Evolutionary conservation across 2,329 filamentous ascomycete genomes (phyloP).

Genomic region (Aurifilum marmelostoma): DNA sequence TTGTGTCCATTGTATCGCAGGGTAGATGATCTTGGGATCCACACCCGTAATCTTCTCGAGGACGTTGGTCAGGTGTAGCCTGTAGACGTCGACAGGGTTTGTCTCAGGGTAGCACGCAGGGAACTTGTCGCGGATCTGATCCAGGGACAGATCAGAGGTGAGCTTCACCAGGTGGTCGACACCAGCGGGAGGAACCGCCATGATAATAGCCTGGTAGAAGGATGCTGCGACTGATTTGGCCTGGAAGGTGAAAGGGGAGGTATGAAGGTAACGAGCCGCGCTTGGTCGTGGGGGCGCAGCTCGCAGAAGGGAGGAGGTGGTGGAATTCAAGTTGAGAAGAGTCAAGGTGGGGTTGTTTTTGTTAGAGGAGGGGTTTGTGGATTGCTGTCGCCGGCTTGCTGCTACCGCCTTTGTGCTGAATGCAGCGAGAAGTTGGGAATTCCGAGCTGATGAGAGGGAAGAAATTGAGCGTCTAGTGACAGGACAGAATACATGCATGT

Average conservation of each 20-base stretch:
- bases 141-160: slow-evolving; percentile 42
- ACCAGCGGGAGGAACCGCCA: slow-evolving; percentile 30
- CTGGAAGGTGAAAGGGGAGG: neutral
- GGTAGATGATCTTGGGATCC: slow-evolving; percentile 71
- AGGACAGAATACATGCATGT: slow-evolving; percentile 26
- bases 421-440: neutral
- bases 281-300: slow-evolving; percentile 17
- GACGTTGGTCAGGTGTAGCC: slow-evolving; percentile 72
- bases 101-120: slow-evolving; percentile 65
- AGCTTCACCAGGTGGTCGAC: slow-evolving; percentile 41
- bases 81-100: slow-evolving; percentile 81
- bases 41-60: slow-evolving; percentile 72
- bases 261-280: neutral
- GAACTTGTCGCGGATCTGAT: slow-evolving; percentile 46
- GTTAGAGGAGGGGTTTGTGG: slow-evolving; percentile 23
- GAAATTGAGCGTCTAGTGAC: slow-evolving; percentile 14
- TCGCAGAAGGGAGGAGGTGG: neutral
- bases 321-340: slow-evolving; percentile 9
- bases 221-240: slow-evolving; percentile 16
- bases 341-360: slow-evolving; percentile 25
- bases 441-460: neutral
- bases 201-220: slow-evolving; percentile 22
- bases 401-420: slow-evolving; percentile 6
- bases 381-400: slow-evolving; percentile 11
- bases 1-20: slow-evolving; percentile 76